Conservation (phyloP, 139 green algal species). For the Dunaliella sp. region DNA sequence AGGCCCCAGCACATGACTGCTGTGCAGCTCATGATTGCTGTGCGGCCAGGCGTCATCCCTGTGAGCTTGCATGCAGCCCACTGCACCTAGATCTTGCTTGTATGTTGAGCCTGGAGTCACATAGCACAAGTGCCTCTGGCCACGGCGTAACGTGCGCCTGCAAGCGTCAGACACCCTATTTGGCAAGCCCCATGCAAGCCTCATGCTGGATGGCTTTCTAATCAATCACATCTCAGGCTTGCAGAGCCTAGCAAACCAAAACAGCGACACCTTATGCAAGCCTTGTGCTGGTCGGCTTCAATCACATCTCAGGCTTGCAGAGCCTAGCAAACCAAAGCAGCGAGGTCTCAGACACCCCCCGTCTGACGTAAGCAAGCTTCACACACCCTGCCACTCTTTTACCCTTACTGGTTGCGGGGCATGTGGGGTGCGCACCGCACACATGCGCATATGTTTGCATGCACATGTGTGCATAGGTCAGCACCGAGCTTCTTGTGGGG, state of each 20-base stretch:
- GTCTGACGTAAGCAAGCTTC: no score
- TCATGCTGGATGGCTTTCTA: neutral
- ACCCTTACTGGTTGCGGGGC: no score
- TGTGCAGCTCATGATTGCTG: no score
- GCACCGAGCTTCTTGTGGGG: conserved; percentile 27
- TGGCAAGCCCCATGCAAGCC: neutral
- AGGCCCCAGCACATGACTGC: no score
- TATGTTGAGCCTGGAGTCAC: neutral
- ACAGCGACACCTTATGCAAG: no score
- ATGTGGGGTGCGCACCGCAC: conserved; percentile 1
- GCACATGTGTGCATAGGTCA: conserved; percentile 3
- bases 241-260: neutral
- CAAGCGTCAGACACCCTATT: neutral
- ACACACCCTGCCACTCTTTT: no score
- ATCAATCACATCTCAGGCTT: neutral
- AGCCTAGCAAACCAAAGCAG: no score
- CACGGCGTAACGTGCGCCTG: no score
- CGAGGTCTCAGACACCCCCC: no score
- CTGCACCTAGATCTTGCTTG: no score
- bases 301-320: neutral
- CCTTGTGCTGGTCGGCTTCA: neutral
- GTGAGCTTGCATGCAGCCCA: no score
- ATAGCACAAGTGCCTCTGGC: neutral
- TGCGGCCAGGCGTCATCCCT: no score
- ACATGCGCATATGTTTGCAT: neutral